Base-by-base conservation (phyloP, 257 asterid species). In the Scutellaria galericulata region DNA sequence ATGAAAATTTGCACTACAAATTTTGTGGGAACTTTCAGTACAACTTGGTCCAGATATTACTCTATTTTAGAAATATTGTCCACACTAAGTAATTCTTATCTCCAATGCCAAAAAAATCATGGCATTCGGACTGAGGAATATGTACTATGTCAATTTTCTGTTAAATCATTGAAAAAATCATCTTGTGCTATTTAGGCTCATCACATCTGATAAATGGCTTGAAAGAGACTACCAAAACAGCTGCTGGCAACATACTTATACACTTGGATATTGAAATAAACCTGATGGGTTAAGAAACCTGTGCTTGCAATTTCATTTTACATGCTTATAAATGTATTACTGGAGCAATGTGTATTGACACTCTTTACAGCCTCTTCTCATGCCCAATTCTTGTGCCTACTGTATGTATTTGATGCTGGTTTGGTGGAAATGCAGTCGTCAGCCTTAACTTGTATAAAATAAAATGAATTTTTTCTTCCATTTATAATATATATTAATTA, bases 1-100 rank as follows among this genome's bases (percentile, higher is more conserved):
- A 60, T n/a, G 37, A 18, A 18, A 54, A 4, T 15, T 10, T 15
- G 59, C 39, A 14, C 9, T 41, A 18, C 11, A 31, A 22, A 6
- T 24, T 37, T 24, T 47, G 20, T 15, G 63, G 39, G 9, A 13
- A 40, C 20, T 24, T 1, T 50, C 39, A 5, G 67, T 27, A 54
- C 13, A 40, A 42, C 11, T 40, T 68, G 74, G 10, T 52, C 44
- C 14, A 24, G 53, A 24, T 63, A 41, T 48, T 37, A 18, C 35
- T 66, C 73, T 46, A 50, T 42, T 47, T 66, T 22, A 35, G 51
- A 47, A 74, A 56, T 47, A 66, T n/a, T 68, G 31, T 61, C 11
- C 7, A 6, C 65, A 12, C 14, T 24, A 7, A 18, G 52, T 63
- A 15, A 13, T 50, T 9, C 27, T 22, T 18, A 54, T 57, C 22